Conservation (phyloP, 192 early-diverging fungal species). For the Coemansia aciculifera region DNA sequence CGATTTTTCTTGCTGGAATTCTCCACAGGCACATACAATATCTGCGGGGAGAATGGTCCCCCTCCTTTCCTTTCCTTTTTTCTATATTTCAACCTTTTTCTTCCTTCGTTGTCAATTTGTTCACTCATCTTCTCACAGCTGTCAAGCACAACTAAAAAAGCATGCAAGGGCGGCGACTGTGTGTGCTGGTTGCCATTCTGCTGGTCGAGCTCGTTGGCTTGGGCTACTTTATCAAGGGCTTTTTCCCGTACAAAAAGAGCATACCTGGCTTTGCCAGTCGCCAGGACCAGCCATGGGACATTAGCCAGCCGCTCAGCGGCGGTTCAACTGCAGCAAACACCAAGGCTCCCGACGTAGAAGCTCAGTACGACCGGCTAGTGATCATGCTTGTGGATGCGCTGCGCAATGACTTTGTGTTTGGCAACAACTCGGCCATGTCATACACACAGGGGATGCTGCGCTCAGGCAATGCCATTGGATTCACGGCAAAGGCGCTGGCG, state of each 20-base stretch:
- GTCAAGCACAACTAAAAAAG: background rate
- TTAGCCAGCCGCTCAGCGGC: conserved; percentile 4
- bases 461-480: conserved; percentile 43
- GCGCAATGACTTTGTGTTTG: conserved; percentile 71
- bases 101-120: background rate
- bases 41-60: background rate
- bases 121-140: background rate
- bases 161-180: conserved; percentile 26
- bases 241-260: conserved; percentile 77
- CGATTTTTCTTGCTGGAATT: too few species aligned
- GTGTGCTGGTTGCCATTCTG: conserved; percentile 21
- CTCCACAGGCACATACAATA: background rate
- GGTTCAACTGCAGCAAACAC: background rate
- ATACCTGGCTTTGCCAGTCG: conserved; percentile 62
- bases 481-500: conserved; percentile 54
- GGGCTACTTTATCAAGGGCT: conserved; percentile 67
- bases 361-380: conserved; percentile 59
- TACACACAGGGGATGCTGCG: conserved; percentile 63
- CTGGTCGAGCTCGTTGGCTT: conserved; percentile 63
- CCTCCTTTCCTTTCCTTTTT: too few species aligned
- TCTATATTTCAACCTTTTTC: background rate
- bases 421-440: conserved; percentile 63
- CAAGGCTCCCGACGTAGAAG: background rate
- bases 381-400: conserved; percentile 79
- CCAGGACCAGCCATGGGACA: conserved; percentile 29